A percentile compares a stretch with the other conserved stretches of the same genome.
phyloP scores from a whole-genome alignment of 257 asterid genomes.

The Mentha longifolia region DNA sequence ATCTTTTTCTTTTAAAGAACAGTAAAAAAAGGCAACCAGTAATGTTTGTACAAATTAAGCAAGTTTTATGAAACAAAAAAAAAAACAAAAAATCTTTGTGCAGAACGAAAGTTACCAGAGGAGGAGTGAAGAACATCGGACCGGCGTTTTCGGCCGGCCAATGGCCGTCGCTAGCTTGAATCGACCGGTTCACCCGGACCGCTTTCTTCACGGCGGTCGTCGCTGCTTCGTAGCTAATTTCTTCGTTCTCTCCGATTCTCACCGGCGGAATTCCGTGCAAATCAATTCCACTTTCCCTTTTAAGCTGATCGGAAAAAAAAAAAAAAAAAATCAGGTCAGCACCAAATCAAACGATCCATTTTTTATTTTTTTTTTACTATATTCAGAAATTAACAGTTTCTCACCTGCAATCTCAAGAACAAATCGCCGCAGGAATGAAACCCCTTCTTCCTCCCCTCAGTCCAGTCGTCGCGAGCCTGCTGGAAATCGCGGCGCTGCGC shows the following conservation, averaged over 20 bases:
- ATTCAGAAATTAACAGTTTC: too few relatives aligned
- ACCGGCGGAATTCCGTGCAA: slow-evolving; percentile 51
- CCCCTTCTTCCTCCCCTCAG: slow-evolving; percentile 46
- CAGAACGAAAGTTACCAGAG: slow-evolving; percentile 31
- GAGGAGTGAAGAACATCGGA: slow-evolving; percentile 63
- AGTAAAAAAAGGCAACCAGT: too few relatives aligned
- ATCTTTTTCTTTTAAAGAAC: too few relatives aligned
- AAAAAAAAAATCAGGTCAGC: background rate
- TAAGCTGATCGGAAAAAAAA: slow-evolving; percentile 38
- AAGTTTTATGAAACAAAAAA: too few relatives aligned
- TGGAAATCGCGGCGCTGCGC: slow-evolving; percentile 41
- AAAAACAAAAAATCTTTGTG: too few relatives aligned
- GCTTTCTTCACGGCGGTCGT: slow-evolving; percentile 65
- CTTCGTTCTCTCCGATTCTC: slow-evolving; percentile 53
- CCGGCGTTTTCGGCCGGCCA: slow-evolving; percentile 88
- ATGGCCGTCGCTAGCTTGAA: slow-evolving; percentile 79
- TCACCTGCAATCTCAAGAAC: slow-evolving; percentile 60
- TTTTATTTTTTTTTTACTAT: too few relatives aligned
- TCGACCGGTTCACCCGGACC: slow-evolving; percentile 53
- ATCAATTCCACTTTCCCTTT: slow-evolving; percentile 57
- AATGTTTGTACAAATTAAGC: too few relatives aligned
- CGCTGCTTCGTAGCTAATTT: slow-evolving; percentile 50
- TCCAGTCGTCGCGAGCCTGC: slow-evolving; percentile 47
- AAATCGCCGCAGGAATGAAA: slow-evolving; percentile 53
- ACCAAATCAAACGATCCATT: background rate